Conservation (phyloP, 2,329 filamentous ascomycete species). For the Alternaria brassicae region DNA sequence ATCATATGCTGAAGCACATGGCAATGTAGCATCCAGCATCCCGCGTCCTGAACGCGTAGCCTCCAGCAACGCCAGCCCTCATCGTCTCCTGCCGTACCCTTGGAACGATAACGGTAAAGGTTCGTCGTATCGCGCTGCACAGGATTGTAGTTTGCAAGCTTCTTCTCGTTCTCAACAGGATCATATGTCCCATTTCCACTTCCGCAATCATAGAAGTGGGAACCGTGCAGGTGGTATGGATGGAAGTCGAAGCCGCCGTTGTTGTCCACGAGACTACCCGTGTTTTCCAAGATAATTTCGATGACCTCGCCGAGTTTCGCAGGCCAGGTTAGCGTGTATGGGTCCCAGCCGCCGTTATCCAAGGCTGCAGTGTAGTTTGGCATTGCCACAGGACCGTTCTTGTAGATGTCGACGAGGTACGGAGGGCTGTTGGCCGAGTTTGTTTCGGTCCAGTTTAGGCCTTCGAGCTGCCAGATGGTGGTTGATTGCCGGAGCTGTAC, state of each 20-base stretch:
- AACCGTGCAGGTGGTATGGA: conserved; percentile 64
- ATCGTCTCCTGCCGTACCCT: conserved; percentile 51
- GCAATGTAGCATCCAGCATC: conserved; percentile 70
- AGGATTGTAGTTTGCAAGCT: conserved; percentile 47
- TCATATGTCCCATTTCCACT: conserved; percentile 63
- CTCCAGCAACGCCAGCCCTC: conserved; percentile 69
- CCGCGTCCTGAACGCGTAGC: conserved; percentile 59
- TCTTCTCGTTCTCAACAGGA: conserved; percentile 56
- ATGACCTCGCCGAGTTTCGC: conserved; percentile 64
- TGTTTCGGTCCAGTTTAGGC: conserved; percentile 30
- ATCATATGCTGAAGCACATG: conserved; percentile 66
- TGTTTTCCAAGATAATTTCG: conserved; percentile 60
- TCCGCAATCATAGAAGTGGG: conserved; percentile 63
- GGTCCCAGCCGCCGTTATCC: conserved; percentile 62
- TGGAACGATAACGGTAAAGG: conserved; percentile 61
- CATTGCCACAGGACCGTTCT: conserved; percentile 54
- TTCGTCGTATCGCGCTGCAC: conserved; percentile 60
- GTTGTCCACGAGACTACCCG: conserved; percentile 22
- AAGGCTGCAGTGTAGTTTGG: conserved; percentile 62
- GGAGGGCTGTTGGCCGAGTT: conserved; percentile 43
- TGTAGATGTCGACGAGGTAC: conserved; percentile 62
- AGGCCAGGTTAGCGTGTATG: conserved; percentile 58
- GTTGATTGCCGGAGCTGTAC: conserved; percentile 26
- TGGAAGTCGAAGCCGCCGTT: conserved; percentile 49
- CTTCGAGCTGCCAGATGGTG: conserved; percentile 35